Evolutionary conservation across 1,284 basidiomycete genomes (phyloP), one percentile per base, ranked within the genome.

Genomic region (Nidula niveotomentosa): DNA sequence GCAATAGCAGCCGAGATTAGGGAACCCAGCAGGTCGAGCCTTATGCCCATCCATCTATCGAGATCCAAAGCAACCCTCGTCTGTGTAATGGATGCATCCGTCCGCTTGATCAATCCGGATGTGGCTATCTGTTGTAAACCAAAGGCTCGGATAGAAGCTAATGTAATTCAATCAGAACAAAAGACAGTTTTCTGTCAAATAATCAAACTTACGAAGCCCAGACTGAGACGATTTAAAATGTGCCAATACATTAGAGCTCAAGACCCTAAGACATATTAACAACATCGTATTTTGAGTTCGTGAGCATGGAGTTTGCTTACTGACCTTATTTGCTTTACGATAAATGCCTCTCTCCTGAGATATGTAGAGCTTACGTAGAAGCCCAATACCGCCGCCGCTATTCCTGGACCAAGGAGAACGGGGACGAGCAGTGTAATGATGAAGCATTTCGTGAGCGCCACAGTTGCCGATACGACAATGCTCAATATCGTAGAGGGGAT

Each of bases 311-410:
- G 23, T 4, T 23, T 23, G n/a, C n/a, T 13, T 39, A 35, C 35
- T 48, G 34, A 48, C 45, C 47, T 49, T 85, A 85, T 85, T 64
- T 89, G 84, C n/a, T 84, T 78, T 63, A 91, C 91, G 48, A 90
- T 84, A 3, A 84, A 81, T 17, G 91, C 70, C 66, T 92, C 90
- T 15, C 84, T 83, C 60, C 81, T 81, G 61, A 90, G 88, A 59
- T 83, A 84, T 48, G 83, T 64, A 51, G 68, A 69, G 7, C 63
- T 65, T 33, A 62, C 36, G 55, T 53, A 41, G 39, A 12, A 41
- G 10, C 39, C 39, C 5, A 69, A 56, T 13, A 70, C 49, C 39
- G 67, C 60, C 37, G 66, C 70, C 44, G 83, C 71, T 0, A 41
- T 12, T 15, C 39, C 39, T 15, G 39, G 39, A 41, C 10, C 15